These are phyloP conservation scores for Solanum clarkiae DNA, from an alignment of 257 asterid species.

Conservation along the genomic window DNA sequence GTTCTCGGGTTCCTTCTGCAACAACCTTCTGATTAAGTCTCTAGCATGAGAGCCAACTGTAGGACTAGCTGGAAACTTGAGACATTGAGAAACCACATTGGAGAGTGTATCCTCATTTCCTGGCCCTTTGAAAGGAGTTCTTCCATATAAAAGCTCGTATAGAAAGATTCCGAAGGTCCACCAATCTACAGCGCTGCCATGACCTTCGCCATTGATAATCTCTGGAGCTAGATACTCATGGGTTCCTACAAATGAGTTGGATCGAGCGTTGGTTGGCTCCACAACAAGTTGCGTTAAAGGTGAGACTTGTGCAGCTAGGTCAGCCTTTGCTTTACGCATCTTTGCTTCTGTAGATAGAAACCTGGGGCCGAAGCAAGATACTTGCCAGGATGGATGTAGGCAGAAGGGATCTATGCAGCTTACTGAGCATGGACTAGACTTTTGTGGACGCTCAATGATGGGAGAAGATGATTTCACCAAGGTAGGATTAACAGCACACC, in stretches of 20 bases:
- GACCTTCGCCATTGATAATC: slow-evolving; percentile 68
- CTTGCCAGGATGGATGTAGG: slow-evolving; percentile 45
- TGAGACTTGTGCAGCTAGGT: slow-evolving; percentile 5
- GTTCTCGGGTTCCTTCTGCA: slow-evolving; percentile 43
- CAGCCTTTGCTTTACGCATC: slow-evolving; percentile 30
- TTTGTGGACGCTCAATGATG: slow-evolving; percentile 6
- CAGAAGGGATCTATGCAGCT: slow-evolving; percentile 6
- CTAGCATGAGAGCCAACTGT: slow-evolving; percentile 30
- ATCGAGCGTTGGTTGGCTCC: slow-evolving; percentile 55
- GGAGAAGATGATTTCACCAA: slow-evolving; percentile 14
- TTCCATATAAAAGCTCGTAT: slow-evolving; percentile 47
- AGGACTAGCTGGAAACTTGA: slow-evolving; percentile 55
- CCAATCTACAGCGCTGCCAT: slow-evolving; percentile 73
- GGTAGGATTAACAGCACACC: slow-evolving; percentile 56
- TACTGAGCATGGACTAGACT: slow-evolving; percentile 8
- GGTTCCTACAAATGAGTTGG: slow-evolving; percentile 68
- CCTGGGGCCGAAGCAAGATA: slow-evolving; percentile 43
- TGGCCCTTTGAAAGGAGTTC: slow-evolving; percentile 54
- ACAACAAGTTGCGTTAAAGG: slow-evolving; percentile 40
- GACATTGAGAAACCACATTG: slow-evolving; percentile 49
- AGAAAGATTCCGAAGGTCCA: slow-evolving; percentile 64
- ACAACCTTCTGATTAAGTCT: slow-evolving; percentile 43
- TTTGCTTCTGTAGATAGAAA: slow-evolving; percentile 10
- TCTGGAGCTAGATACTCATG: slow-evolving; percentile 76
- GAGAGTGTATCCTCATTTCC: slow-evolving; percentile 54